Base-by-base conservation (phyloP, 139 green algal genomes). In the Chlorella sp. region DNA sequence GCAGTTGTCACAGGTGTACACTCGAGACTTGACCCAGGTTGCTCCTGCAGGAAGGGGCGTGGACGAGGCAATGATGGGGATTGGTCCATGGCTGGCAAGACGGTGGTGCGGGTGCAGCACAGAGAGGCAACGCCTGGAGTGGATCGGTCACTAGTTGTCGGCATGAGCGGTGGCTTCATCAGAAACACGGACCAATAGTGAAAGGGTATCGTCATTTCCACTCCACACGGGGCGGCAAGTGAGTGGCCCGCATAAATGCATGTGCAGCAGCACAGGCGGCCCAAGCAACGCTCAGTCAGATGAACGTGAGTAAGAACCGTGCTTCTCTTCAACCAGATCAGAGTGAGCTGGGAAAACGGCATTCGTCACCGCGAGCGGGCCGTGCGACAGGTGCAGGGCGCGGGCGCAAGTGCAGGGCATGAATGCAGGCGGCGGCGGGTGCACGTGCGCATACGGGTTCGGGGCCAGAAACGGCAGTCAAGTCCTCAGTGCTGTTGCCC, bases 101-200 rank as follows among this genome's bases (percentile, higher is more conserved):
- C 44, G 44, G 44, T 9, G 44, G 6, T 51, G 44, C 44, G 9
- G 6, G 44, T 51, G 44, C 44, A 51, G 44, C 44, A 51, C 9
- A n/a, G n/a, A n/a, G n/a, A n/a, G n/a, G n/a, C n/a, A n/a, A n/a
- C n/a, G n/a, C n/a, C n/a, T n/a, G n/a, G n/a, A 87, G 82, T 74
- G 78, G 82, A 85, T 87, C 68, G 83, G 74, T 86, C 88, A 87
- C 84, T 83, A 73, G 90, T 89, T 93, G 74, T 92, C 90, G 81
- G 86, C 93, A 95, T 88, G 70, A 93, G 89, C 84, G 51, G 36
- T 51, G 72, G 83, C 86, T 93, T 81, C 81, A 83, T 96, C 87
- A 88, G 91, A 90, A 96, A 96, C 93, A 96, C 93, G 93, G 90
- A 95, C 90, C 92, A 94, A 95, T 85, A 86, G 70, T 84, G 76